Evolutionary conservation across 169 alveolate species (phyloP), one percentile per base, ranked within the genome.

Genomic region (Plasmodium vivax): DNA sequence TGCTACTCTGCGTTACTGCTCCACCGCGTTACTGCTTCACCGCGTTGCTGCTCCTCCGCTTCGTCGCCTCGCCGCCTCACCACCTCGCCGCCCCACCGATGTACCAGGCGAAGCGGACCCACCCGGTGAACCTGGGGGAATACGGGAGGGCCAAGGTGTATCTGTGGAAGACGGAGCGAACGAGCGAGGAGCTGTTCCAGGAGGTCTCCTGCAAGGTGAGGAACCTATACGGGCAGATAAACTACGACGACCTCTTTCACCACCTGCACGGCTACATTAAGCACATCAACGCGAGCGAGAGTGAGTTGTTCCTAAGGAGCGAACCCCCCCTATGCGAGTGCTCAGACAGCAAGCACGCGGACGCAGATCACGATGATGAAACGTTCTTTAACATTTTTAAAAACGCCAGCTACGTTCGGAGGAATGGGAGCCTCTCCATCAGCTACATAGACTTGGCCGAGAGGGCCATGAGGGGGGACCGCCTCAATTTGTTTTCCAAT

Each of bases 361-460:
- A 77, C 73, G 19, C 6, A 14, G 23, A 84, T 6, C 62, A 75
- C 56, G 85, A 91, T 23, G 84, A 91, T 68, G 43, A 68, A 30
- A 12, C 36, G 0, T 91, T 91, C 82, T 91, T 91, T 34, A 36
- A 30, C 1, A 91, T 91, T 3, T 91, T 91, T 47, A 91, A 91
- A 82, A 91, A 91, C 23, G 84, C 92, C 0, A 82, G 83, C 10
- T 91, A 91, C 71, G 83, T 91, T 16, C 82, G 79, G 6, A 81
- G 95, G n/a, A 91, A 91, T 91, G 95, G 95, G 12, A 77, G 58
- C 7, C 54, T 91, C n/a, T 91, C 92, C 8, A 91, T 91, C 1
- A 58, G 92, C 36, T 91, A 91, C 58, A 58, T 91, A 2, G 92
- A 91, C 9, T 19, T 80, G 8, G 1, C 12, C 19, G 85, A 74